These are phyloP conservation scores for Trametes hirsuta DNA, from an alignment of 1,284 basidiomycete species.

Conservation along the genomic window DNA sequence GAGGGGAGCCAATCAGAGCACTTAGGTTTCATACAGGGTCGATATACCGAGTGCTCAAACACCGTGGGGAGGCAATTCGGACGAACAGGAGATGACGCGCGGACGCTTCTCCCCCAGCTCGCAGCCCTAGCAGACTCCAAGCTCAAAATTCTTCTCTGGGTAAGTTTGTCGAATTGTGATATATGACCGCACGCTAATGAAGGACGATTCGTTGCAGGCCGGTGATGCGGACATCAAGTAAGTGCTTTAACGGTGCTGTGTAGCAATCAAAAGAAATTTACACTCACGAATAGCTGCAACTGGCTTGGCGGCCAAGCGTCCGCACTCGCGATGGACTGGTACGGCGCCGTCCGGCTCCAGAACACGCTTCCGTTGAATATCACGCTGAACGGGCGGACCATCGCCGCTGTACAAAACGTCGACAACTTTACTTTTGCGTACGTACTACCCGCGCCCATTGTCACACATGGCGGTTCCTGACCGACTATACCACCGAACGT, in stretches of 20 bases:
- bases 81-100: constrained; percentile 53
- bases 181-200: neutral
- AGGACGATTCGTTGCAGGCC: constrained; percentile 42
- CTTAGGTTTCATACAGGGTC: constrained; percentile 27
- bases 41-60: constrained; percentile 52
- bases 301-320: constrained; percentile 62
- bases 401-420: constrained; percentile 65
- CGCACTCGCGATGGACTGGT: constrained; percentile 66
- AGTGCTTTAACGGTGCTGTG: neutral
- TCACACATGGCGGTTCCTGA: neutral
- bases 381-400: constrained; percentile 51
- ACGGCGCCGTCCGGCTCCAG: constrained; percentile 51
- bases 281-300: constrained; percentile 50
- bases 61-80: constrained; percentile 44
- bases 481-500: neutral
- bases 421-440: constrained; percentile 55
- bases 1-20: neutral
- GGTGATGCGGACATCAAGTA: constrained; percentile 55
- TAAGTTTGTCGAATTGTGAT: constrained; percentile 31
- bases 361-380: constrained; percentile 59
- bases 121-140: constrained; percentile 53
- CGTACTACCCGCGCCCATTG: constrained; percentile 1
- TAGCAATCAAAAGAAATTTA: neutral
- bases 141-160: constrained; percentile 66
- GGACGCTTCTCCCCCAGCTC: constrained; percentile 56